A percentile compares a stretch with the other conserved stretches of the same genome.
These are phyloP conservation scores for Populus davidiana DNA, from an alignment of 345 rosid genomes.

Conservation along the genomic window DNA sequence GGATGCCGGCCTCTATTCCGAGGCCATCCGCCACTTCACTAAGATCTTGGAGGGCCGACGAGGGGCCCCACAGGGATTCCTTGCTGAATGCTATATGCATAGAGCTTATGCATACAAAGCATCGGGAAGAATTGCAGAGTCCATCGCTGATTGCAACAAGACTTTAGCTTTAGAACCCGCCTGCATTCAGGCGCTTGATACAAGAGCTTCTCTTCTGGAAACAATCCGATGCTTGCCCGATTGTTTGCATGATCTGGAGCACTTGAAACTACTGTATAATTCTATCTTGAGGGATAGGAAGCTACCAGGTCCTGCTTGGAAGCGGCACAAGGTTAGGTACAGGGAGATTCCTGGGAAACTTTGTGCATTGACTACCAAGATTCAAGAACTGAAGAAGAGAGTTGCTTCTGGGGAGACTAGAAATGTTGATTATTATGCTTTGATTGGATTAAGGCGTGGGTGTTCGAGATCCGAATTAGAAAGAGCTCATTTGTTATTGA, in stretches of 20 bases:
- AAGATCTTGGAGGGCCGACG: constrained; percentile 88
- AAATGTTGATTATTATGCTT: constrained; percentile 73
- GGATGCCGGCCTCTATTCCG: constrained; percentile 69
- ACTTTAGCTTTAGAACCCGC: constrained; percentile 81
- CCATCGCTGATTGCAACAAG: constrained; percentile 87
- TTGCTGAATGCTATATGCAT: constrained; percentile 83
- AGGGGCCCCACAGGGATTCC: constrained; percentile 83
- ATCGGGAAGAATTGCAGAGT: constrained; percentile 72
- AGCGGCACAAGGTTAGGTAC: constrained; percentile 75
- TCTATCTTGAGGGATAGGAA: constrained; percentile 78
- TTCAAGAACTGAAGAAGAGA: constrained; percentile 60
- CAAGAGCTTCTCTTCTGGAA: constrained; percentile 77
- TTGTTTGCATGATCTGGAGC: constrained; percentile 88
- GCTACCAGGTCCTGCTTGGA: constrained; percentile 97
- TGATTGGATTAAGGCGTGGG: constrained; percentile 82
- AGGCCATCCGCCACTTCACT: constrained; percentile 88
- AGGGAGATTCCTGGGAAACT: constrained; percentile 82
- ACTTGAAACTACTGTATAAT: constrained; percentile 80
- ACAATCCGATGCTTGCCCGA: constrained; percentile 82
- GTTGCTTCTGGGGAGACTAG: constrained; percentile 78
- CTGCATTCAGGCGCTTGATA: constrained; percentile 83
- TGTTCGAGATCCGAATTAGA: constrained; percentile 87
- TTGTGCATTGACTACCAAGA: constrained; percentile 59
- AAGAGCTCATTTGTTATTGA: constrained; percentile 73
- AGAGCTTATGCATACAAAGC: constrained; percentile 74